Evolutionary conservation across 768 basidiomycete species (phyloP).

Genomic region (Myochromella boudieri): DNA sequence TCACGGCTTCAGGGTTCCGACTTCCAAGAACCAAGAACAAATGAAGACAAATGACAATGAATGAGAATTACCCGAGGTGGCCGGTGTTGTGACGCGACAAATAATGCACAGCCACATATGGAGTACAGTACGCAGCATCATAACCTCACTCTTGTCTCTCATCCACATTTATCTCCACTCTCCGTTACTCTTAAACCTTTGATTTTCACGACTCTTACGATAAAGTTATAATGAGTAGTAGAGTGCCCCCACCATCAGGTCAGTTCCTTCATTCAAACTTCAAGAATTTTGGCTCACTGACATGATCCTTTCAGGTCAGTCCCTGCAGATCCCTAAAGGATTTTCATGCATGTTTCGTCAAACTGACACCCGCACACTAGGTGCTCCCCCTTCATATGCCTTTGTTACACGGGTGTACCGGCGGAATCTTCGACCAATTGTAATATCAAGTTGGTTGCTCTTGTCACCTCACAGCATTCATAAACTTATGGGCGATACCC

Average conservation of each 20-base stretch:
- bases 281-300: neutral
- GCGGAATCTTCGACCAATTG: slow-evolving; percentile 61
- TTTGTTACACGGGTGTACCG: slow-evolving; percentile 56
- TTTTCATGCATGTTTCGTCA: neutral
- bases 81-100: slow-evolving; percentile 9
- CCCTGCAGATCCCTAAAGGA: neutral
- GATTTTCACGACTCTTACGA: slow-evolving; percentile 4
- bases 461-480: neutral
- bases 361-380: slow-evolving; percentile 29
- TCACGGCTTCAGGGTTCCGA: too few species aligned
- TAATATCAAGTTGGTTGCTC: slow-evolving; percentile 38
- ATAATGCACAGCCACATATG: slow-evolving; percentile 17
- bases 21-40: too few species aligned
- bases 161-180: slow-evolving; percentile 9
- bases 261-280: slow-evolving; percentile 8
- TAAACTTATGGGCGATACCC: neutral
- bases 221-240: slow-evolving; percentile 30
- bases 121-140: slow-evolving; percentile 11
- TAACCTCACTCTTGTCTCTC: slow-evolving; percentile 7
- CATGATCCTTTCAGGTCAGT: slow-evolving; percentile 20
- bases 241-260: slow-evolving; percentile 44
- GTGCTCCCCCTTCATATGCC: slow-evolving; percentile 57
- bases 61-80: neutral
- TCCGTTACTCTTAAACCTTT: slow-evolving; percentile 4
- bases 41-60: neutral